Percentiles rank a stretch among this genome's conserved stretches.
phyloP scores from a whole-genome alignment of 1,284 basidiomycete species.

The Sporisorium graminicola region DNA sequence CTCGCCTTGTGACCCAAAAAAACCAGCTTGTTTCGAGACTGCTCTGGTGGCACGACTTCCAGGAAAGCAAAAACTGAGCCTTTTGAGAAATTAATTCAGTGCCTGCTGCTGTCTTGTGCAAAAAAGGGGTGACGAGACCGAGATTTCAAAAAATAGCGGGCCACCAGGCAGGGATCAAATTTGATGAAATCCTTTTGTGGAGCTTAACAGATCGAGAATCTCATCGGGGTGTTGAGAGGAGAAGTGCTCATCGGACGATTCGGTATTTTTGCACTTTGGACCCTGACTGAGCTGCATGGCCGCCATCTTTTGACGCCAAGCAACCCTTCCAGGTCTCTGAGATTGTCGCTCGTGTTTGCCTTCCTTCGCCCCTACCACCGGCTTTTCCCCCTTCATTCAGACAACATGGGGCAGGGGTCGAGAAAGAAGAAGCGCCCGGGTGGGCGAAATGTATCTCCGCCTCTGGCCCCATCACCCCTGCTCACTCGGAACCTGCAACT shows the following conservation, averaged over 20 bases:
- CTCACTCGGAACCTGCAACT: slow-evolving; percentile 39
- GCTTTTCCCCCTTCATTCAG: too few species aligned
- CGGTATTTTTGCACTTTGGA: background rate
- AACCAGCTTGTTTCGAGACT: background rate
- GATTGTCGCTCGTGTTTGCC: background rate
- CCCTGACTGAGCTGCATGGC: slow-evolving; percentile 16
- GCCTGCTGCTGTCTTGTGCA: slow-evolving; percentile 7
- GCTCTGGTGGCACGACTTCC: background rate
- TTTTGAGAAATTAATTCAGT: slow-evolving; percentile 20
- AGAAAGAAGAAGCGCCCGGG: slow-evolving; percentile 44
- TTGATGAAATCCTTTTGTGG: background rate
- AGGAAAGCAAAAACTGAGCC: background rate
- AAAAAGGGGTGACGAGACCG: slow-evolving; percentile 11
- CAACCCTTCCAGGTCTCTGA: background rate
- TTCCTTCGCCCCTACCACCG: background rate
- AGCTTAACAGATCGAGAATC: background rate
- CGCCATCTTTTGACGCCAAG: background rate
- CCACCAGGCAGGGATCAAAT: slow-evolving; percentile 27
- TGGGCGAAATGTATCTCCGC: slow-evolving; percentile 35
- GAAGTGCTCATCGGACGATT: slow-evolving; percentile 3
- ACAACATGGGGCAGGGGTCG: slow-evolving; percentile 28
- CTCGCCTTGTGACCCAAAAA: slow-evolving; percentile 3
- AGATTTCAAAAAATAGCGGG: slow-evolving; percentile 15
- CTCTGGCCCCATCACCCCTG: slow-evolving; percentile 33
- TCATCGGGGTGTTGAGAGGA: background rate